Evolutionary conservation across 2,329 filamentous ascomycete genomes (phyloP).

Genomic region (Fusarium lateritium): DNA sequence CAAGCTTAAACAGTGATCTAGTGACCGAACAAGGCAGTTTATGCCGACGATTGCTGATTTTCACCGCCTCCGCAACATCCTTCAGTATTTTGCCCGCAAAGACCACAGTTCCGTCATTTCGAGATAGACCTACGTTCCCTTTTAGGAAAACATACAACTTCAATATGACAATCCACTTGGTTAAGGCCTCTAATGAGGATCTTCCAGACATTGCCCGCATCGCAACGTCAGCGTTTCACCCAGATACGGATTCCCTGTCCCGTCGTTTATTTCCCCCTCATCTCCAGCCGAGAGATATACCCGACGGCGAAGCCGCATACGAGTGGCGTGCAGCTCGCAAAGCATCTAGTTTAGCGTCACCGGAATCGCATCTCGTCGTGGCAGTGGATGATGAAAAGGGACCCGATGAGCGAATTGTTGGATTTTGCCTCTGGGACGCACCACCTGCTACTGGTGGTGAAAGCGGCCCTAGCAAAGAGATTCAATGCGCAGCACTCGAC

Average conservation of each 20-base stretch:
- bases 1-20: too few relatives aligned
- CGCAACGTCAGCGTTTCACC: conserved; percentile 21
- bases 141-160: too few relatives aligned
- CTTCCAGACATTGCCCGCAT: conserved; percentile 12
- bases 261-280: conserved; percentile 21
- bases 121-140: too few relatives aligned
- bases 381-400: conserved; percentile 5
- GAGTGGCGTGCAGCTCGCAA: conserved; percentile 26
- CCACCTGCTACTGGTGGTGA: conserved; percentile 3
- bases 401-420: neutral
- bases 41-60: too few relatives aligned
- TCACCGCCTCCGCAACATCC: too few relatives aligned
- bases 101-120: too few relatives aligned
- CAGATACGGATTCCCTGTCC: conserved; percentile 13
- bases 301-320: conserved; percentile 26
- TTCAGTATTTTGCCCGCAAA: too few relatives aligned
- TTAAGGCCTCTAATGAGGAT: neutral
- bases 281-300: conserved; percentile 8
- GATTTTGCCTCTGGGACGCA: conserved; percentile 23
- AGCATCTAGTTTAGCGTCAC: neutral
- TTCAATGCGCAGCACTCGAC: conserved; percentile 17
- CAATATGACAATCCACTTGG: neutral
- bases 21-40: too few relatives aligned
- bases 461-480: neutral
- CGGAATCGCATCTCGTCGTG: neutral